Base-by-base conservation (phyloP, 2,329 filamentous ascomycete species). In the Aspergillus hiratsukae region DNA sequence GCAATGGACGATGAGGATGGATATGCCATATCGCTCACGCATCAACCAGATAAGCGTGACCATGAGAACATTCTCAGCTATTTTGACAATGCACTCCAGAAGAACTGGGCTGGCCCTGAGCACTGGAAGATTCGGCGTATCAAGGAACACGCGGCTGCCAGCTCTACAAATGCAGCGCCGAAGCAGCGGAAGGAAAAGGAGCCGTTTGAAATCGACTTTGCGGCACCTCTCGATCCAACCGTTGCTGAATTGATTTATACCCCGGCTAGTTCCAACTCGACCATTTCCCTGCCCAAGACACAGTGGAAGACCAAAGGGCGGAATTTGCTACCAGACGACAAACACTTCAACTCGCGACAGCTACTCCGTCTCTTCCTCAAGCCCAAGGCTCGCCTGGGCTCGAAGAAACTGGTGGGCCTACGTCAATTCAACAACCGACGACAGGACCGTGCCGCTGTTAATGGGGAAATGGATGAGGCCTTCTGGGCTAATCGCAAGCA, bases 61-160 rank as follows among this genome's bases (percentile, higher is more conserved):
- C 91, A 97, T 69, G 91, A 97, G 65, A 93, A 96, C 66, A 96
- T 99, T 56, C 82, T 99, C n/a, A 89, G 90, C 69, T 99, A 97
- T 77, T 99, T 99, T 69, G 94, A 99, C 72, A 91, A 96, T 68
- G 92, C 93, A 2, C 78, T 97, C 46, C 90, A 94, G 71, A 97
- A 96, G 81, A 97, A 97, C 68, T 99, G 94, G 93, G 88, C 89
- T 5, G 95, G 91, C 50, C 93, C 94, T n/a, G 94, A 97, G 72
- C 94, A 99, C 75, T 99, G 94, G 94, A 88, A 93, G 64, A 97
- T 99, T 69, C 84, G 90, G 60, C 91, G 91, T 69, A 94, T 99
- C 73, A 97, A 97, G 66, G 83, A 86, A 55, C 79, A 92, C 73
- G 81, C 85, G 7, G 78, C 82, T 8, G 79, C 83, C 14, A 77